Evolutionary conservation across 371 early-diverging fungal species (phyloP).

Genomic region (Rhizopus delemar): DNA sequence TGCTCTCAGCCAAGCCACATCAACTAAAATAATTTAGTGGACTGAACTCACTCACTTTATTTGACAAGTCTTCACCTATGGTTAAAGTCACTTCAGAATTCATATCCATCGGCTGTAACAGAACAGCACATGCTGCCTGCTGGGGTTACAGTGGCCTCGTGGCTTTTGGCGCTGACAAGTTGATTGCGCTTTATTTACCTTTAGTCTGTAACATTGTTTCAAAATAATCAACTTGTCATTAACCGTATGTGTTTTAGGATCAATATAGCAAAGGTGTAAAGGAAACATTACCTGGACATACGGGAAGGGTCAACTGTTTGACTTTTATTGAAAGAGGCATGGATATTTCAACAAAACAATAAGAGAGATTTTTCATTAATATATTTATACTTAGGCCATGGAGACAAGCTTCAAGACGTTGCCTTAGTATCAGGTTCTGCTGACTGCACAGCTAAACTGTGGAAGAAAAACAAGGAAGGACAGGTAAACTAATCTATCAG

Average conservation of each 20-base stretch:
- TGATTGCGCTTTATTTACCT: slow-evolving; percentile 77
- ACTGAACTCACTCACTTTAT: background rate
- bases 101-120: slow-evolving; percentile 72
- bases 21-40: background rate
- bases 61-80: slow-evolving; percentile 14
- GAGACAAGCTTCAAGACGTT: slow-evolving; percentile 54
- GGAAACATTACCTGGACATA: slow-evolving; percentile 78
- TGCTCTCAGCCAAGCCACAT: background rate
- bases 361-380: slow-evolving; percentile 2
- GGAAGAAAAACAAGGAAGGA: slow-evolving; percentile 54
- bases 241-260: slow-evolving; percentile 41
- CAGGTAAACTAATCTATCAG: slow-evolving; percentile 20
- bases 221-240: background rate
- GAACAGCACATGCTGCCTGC: slow-evolving; percentile 60
- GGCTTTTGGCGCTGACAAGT: slow-evolving; percentile 74
- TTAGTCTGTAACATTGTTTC: slow-evolving; percentile 44
- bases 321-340: slow-evolving; percentile 67
- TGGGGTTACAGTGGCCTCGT: slow-evolving; percentile 68
- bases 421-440: slow-evolving; percentile 84
- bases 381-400: slow-evolving; percentile 38
- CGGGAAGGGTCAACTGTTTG: slow-evolving; percentile 79
- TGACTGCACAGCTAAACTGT: slow-evolving; percentile 75
- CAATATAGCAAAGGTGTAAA: slow-evolving; percentile 52
- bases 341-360: background rate
- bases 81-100: slow-evolving; percentile 54